Percentiles rank a stretch among this genome's conserved stretches.
Evolutionary conservation across 1,284 basidiomycete species (phyloP).

Genomic region (Agroathelia rolfsii): DNA sequence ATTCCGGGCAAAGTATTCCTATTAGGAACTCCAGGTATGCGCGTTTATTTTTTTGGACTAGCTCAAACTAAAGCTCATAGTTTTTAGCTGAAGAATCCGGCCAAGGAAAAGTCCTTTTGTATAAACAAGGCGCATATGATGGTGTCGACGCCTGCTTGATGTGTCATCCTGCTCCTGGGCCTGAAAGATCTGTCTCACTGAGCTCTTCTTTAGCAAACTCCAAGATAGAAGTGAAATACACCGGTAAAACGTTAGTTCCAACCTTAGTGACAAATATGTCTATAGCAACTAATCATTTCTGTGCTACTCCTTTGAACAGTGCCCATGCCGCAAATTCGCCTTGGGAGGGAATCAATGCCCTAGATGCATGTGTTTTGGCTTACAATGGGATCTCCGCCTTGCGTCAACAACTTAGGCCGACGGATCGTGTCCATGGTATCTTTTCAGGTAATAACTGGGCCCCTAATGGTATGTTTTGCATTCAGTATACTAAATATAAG

Average conservation of each 20-base stretch:
- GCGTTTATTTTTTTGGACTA: constrained; percentile 5
- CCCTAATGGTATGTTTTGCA: constrained; percentile 36
- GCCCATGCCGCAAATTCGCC: constrained; percentile 63
- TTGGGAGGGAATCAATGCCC: constrained; percentile 69
- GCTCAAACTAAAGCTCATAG: constrained; percentile 7
- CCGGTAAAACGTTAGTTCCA: constrained; percentile 45
- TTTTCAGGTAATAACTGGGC: constrained; percentile 55
- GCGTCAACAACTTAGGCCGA: constrained; percentile 61
- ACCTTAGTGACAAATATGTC: too few relatives aligned
- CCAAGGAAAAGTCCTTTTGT: constrained; percentile 54
- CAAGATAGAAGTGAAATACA: constrained; percentile 39
- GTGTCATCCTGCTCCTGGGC: constrained; percentile 58
- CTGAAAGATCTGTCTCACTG: constrained; percentile 41
- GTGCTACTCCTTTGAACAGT: constrained; percentile 19
- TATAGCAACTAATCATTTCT: neutral
- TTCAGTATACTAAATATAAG: constrained; percentile 1
- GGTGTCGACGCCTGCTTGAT: constrained; percentile 61
- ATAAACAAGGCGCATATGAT: constrained; percentile 55
- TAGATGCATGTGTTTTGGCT: constrained; percentile 69
- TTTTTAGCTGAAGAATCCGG: constrained; percentile 62
- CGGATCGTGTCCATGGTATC: constrained; percentile 57
- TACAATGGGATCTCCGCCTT: constrained; percentile 63
- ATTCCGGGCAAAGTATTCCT: constrained; percentile 62
- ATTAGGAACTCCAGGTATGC: constrained; percentile 62
- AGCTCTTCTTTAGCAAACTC: constrained; percentile 44